phyloP scores from a whole-genome alignment of 1,284 basidiomycete species.

The Tausonia pullulans region DNA sequence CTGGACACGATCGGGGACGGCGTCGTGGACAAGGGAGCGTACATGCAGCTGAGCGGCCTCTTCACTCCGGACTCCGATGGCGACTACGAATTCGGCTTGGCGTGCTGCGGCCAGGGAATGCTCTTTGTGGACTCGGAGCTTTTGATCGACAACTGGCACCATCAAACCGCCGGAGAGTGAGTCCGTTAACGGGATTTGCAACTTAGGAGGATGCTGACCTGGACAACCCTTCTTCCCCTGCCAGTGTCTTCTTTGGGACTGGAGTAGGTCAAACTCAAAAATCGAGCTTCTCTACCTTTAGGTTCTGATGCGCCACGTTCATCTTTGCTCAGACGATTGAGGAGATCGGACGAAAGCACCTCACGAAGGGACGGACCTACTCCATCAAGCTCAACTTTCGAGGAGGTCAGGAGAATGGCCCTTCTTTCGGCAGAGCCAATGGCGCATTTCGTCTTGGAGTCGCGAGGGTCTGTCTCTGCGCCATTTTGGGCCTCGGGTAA shows the following conservation, averaged over 20 bases:
- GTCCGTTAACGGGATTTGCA: not conserved
- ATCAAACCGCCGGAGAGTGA: conserved; percentile 15
- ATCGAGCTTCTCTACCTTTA: not conserved
- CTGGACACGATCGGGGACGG: not conserved
- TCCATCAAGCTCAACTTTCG: not conserved
- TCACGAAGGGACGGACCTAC: not conserved
- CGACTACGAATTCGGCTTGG: conserved; percentile 56
- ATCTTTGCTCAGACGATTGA: not conserved
- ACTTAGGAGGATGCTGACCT: not conserved
- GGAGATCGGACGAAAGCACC: not conserved
- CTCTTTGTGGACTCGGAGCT: conserved; percentile 37
- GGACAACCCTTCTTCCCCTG: not conserved
- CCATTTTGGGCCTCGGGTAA: too few relatives aligned
- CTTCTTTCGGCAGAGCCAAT: not conserved
- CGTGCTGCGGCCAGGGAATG: conserved; percentile 47
- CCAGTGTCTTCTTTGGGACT: not conserved
- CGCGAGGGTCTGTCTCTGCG: not conserved
- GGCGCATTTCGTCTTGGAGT: not conserved
- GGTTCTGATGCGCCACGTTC: not conserved
- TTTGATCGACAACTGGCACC: conserved; percentile 38
- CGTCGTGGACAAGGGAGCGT: not conserved
- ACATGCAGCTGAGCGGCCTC: conserved; percentile 7
- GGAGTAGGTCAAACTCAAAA: not conserved
- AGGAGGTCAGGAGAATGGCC: not conserved
- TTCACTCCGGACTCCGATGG: conserved; percentile 22